Conservation (phyloP, 2,329 filamentous ascomycete species). For the Neophaeococcomyces mojaviensis region DNA sequence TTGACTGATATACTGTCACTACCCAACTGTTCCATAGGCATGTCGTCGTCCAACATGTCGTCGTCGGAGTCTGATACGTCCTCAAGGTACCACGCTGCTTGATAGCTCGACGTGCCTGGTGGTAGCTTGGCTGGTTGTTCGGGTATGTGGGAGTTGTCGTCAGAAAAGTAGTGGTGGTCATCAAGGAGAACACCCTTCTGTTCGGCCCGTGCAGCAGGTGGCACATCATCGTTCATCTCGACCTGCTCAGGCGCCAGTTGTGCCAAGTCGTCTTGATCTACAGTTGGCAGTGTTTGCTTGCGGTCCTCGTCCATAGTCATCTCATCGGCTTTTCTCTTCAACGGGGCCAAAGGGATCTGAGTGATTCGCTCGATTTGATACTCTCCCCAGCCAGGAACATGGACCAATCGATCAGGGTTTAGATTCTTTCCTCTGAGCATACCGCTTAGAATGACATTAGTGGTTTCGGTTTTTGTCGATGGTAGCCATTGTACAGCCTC, state of each 20-base stretch:
- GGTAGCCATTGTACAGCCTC: slow-evolving; percentile 71
- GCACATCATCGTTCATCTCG: slow-evolving; percentile 63
- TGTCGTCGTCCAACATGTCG: slow-evolving; percentile 65
- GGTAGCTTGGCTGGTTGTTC: slow-evolving; percentile 67
- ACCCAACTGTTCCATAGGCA: slow-evolving; percentile 44
- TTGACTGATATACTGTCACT: slow-evolving; percentile 40
- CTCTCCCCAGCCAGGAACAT: slow-evolving; percentile 88
- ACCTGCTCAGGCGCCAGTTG: slow-evolving; percentile 81
- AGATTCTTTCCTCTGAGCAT: slow-evolving; percentile 77
- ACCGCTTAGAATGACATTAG: slow-evolving; percentile 70
- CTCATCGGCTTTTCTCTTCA: slow-evolving; percentile 48
- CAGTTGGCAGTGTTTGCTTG: slow-evolving; percentile 56
- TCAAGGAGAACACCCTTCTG: slow-evolving; percentile 88
- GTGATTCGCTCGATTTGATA: slow-evolving; percentile 88
- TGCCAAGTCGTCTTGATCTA: slow-evolving; percentile 74
- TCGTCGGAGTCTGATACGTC: slow-evolving; percentile 78
- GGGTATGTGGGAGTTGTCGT: slow-evolving; percentile 61
- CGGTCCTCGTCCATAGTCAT: slow-evolving; percentile 60
- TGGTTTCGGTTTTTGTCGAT: slow-evolving; percentile 38
- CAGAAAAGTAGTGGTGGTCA: slow-evolving; percentile 96
- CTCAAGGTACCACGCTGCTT: slow-evolving; percentile 85
- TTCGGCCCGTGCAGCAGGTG: slow-evolving; percentile 45
- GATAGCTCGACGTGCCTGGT: slow-evolving; percentile 86
- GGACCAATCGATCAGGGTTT: slow-evolving; percentile 82
- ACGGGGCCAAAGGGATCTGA: slow-evolving; percentile 53